phyloP scores from a whole-genome alignment of 306 rosid species.

The Vachellia pachyceras region DNA sequence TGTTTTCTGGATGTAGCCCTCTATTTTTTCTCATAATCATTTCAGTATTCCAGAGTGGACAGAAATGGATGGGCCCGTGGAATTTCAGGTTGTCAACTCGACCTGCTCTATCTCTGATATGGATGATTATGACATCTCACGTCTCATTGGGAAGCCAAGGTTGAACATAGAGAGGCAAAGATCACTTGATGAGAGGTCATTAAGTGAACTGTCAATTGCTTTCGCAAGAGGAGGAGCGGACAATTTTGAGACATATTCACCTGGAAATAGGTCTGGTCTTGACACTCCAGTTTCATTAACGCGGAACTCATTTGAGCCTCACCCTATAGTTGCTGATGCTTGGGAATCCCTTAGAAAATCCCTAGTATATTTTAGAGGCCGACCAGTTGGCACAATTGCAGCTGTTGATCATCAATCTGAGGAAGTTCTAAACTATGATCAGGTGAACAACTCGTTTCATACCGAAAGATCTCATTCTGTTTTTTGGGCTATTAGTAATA shows the following conservation, averaged over 20 bases:
- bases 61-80: conserved; percentile 68
- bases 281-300: conserved; percentile 75
- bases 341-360: conserved; percentile 87
- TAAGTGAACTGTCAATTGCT: conserved; percentile 75
- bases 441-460: conserved; percentile 49
- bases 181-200: conserved; percentile 90
- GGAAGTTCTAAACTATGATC: conserved; percentile 89
- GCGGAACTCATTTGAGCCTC: conserved; percentile 86
- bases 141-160: conserved; percentile 74
- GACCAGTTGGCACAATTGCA: conserved; percentile 88
- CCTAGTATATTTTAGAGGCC: conserved; percentile 67
- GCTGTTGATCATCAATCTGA: conserved; percentile 83
- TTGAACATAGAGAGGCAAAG: conserved; percentile 82
- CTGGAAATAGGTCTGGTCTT: conserved; percentile 79
- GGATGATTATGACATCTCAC: conserved; percentile 76
- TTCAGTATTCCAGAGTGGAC: conserved; percentile 35
- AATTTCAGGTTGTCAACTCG: conserved; percentile 66
- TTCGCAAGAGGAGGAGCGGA: conserved; percentile 64
- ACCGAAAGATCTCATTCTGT: neutral
- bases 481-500: neutral
- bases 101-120: conserved; percentile 75
- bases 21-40: conserved; percentile 17
- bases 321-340: conserved; percentile 87
- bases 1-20: conserved; percentile 27
- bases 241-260: conserved; percentile 66